These are phyloP conservation scores for Periconia sp. DNA, from an alignment of 2,329 filamentous ascomycete species.

Conservation along the genomic window DNA sequence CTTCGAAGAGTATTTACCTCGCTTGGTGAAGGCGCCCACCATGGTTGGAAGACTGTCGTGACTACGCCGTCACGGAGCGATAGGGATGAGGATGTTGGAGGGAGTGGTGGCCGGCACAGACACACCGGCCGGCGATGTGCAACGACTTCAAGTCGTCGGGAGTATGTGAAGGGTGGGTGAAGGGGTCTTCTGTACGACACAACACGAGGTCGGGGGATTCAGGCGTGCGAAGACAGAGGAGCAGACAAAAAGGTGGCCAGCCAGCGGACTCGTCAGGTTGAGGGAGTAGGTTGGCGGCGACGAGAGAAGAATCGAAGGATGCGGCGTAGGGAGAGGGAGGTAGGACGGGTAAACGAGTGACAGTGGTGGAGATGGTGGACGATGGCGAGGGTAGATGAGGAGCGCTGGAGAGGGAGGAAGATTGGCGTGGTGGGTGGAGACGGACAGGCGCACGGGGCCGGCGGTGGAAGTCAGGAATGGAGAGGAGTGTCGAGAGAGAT, in stretches of 20 bases:
- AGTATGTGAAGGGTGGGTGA: too few relatives aligned
- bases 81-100: constrained; percentile 1
- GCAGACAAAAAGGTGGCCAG: constrained; percentile 10
- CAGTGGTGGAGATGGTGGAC: not conserved
- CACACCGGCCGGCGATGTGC: constrained; percentile 11
- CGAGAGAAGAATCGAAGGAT: constrained; percentile 6
- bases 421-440: constrained; percentile 3
- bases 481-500: not conserved
- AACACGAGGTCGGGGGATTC: too few relatives aligned
- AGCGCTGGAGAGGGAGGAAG: constrained; percentile 1
- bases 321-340: not conserved
- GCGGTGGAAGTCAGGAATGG: not conserved
- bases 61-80: not conserved
- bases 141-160: not conserved
- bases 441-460: constrained; percentile 3
- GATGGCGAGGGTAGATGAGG: not conserved
- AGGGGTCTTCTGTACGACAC: too few relatives aligned
- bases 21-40: constrained; percentile 16
- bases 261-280: not conserved
- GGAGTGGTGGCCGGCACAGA: constrained; percentile 3
- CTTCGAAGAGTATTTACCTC: constrained; percentile 11
- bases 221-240: too few relatives aligned
- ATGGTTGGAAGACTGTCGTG: not conserved
- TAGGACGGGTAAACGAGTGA: not conserved
- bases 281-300: not conserved